Evolutionary conservation across 2,329 filamentous ascomycete species (phyloP), one percentile per base, ranked within the genome.

Genomic region (Sporothrix variecibatus): DNA sequence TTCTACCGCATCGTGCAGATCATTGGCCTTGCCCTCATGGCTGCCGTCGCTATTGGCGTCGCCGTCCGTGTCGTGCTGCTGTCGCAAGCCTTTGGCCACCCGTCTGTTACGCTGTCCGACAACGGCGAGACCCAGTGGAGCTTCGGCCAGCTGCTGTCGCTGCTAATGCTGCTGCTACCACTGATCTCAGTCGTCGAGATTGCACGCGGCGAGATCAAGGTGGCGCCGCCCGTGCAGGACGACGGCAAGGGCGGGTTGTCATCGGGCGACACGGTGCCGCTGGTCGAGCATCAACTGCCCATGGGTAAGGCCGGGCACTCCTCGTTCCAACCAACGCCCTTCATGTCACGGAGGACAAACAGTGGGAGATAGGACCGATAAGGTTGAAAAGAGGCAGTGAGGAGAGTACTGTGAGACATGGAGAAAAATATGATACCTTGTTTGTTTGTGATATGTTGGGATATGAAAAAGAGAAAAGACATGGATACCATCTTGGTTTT

Each of bases 151-250:
- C 80, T 91, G 73, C 81, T 92, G 38, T 87, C 88, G 1, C 81
- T 91, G 76, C 81, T 91, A 76, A 82, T 92, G 78, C 82, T 91
- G 34, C 79, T 88, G n/a, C 81, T 92, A 77, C 89, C 90, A 0
- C 78, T 91, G 20, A 84, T 92, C 2, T 89, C 86, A 2, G 85
- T 86, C 1, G 79, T 91, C 38, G 90, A 92, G 79, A 89, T 92
- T 71, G 77, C 78, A 17, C 74, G 80, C 3, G 80, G 88, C 76
- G 84, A 86, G 78, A 81, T 83, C 53, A 80, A 82, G 51, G 82
- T 86, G 51, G 82, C 85, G 8, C 81, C 81, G 23, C 84, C 83
- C 38, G 81, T 85, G 1, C 81, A 81, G 60, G 85, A 86, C 62
- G 82, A 84, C 31, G 60, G 46, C 8, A 46, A 60, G 26, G 20